Base-by-base conservation (phyloP, 768 basidiomycete species). In the Pluteus cervinus region DNA sequence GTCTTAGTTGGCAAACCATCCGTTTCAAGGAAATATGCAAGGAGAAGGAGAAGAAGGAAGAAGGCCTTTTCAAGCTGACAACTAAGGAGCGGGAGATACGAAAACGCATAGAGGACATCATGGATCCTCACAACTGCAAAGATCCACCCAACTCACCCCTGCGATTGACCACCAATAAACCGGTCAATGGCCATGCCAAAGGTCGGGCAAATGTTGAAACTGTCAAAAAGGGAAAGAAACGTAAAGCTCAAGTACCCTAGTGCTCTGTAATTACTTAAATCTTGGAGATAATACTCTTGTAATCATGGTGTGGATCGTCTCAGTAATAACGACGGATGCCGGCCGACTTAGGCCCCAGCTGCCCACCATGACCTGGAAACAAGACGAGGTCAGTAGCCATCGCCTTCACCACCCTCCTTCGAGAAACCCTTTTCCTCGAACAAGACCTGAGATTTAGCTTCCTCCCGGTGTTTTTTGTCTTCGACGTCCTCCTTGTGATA, bases 361-460 rank as follows among this genome's bases (percentile, higher is more conserved):
- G n/a, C 21, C 17, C 24, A 33, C 22, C 7, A 37, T 16, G 24
- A 36, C 21, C 18, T 24, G 29, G 30, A 35, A 8, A 15, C 34
- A 29, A 8, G 24, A 12, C 22, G 39, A n/a, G 18, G 9, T 71
- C 63, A 96, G 60, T 97, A 98, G 8, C 90, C 90, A 58, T 97
- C 94, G 6, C 93, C 93, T 65, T 97, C 94, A 24, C 90, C 88
- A 8, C 91, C 92, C 57, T 97, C 94, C 57, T 83, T 89, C 55
- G 83, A 90, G 60, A 94, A 98, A 2, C 94, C 94, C 47, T 81
- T 79, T 56, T 86, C 71, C 55, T 86, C 79, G 50, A 74, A 86
- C 41, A 98, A 63, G 28, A 94, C 73, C 50, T 86, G 75, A 23
- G 90, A 79, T 60, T 89, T 91, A 52, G 66, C 60, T 39, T 89